These are phyloP conservation scores for Ascocoryne sarcoides DNA, from an alignment of 2,329 filamentous ascomycete genomes.

Conservation along the genomic window DNA sequence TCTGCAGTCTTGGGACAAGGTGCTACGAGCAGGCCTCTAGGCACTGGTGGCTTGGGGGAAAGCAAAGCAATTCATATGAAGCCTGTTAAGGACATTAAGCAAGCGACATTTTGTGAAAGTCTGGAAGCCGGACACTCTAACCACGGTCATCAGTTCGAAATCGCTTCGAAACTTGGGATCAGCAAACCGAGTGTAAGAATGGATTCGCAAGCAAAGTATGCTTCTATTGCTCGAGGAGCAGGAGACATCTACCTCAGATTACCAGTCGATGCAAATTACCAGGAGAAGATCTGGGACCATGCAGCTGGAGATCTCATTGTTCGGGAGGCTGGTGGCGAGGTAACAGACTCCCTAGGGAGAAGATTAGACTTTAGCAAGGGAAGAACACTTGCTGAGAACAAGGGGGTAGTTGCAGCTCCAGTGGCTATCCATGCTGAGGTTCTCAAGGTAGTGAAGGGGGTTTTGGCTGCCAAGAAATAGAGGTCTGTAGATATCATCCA, in stretches of 20 bases:
- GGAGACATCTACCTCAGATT: slow-evolving; percentile 91
- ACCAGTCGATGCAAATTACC: slow-evolving; percentile 76
- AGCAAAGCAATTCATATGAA: slow-evolving; percentile 71
- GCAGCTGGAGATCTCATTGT: slow-evolving; percentile 93
- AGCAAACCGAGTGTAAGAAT: slow-evolving; percentile 84
- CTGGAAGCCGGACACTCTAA: slow-evolving; percentile 90
- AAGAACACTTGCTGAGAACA: slow-evolving; percentile 80
- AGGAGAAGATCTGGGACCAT: slow-evolving; percentile 99
- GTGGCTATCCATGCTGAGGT: slow-evolving; percentile 67
- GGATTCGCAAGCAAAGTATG: slow-evolving; percentile 98
- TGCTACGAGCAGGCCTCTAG: slow-evolving; percentile 68
- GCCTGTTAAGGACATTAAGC: slow-evolving; percentile 59
- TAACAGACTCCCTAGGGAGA: slow-evolving; percentile 82
- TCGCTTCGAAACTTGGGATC: slow-evolving; percentile 79
- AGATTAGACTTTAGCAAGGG: slow-evolving; percentile 79
- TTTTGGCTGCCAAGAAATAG: slow-evolving; percentile 46
- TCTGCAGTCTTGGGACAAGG: slow-evolving; percentile 73
- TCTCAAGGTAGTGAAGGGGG: slow-evolving; percentile 72
- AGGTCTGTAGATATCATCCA: neutral
- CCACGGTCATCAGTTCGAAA: slow-evolving; percentile 78
- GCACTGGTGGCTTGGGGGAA: slow-evolving; percentile 43
- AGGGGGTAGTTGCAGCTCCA: slow-evolving; percentile 86
- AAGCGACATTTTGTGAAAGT: slow-evolving; percentile 91
- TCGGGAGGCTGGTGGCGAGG: slow-evolving; percentile 82
- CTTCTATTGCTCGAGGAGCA: slow-evolving; percentile 84